Base-by-base conservation (phyloP, 2,329 filamentous ascomycete genomes). In the Alternaria triticina region DNA sequence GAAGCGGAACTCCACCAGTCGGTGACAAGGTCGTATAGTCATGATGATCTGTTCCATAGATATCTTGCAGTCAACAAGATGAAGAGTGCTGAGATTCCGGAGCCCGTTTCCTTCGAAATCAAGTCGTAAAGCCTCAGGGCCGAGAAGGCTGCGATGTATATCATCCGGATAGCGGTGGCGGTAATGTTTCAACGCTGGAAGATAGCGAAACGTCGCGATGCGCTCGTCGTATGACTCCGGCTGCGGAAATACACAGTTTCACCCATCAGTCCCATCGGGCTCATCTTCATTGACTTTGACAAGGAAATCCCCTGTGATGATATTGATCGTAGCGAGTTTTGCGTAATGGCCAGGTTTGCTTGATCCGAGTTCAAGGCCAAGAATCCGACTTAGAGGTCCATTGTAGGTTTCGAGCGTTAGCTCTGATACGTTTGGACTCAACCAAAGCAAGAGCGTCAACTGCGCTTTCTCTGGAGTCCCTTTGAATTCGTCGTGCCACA, bases 301-400 rank as follows among this genome's bases (percentile, higher is more conserved):
- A 36, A 36, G 15, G 1, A 15, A 36, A 36, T 13, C 30, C 20
- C 20, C 20, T 12, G 30, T 36, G 13, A 36, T 15, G 13, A 36
- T 4, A 13, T 36, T 36, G 13, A 36, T 15, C 7, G 33, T 36
- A n/a, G 15, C 15, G 6, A 36, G 33, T 36, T 8, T 36, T 2
- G 2, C 33, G 7, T 9, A 5, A 1, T n/a, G 8, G 4, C 15
- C 1, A 4, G 13, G 33, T 8, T 0, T n/a, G 33, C 15, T 36
- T n/a, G 15, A n/a, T n/a, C 15, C 15, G 3, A 36, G 33, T 36
- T 36, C 33, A n/a, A 36, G 33, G 9, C 33, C 33, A 9, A 36
- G 33, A 9, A 36, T n/a, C 3, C 13, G 7, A 4, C 33, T 36
- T 4, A 36, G 33, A n/a, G 33, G 15, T 1, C 33, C 33, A 8